Evolutionary conservation across 805 yeast genomes (phyloP).

Genomic region (Saccharomycopsis fermentans): DNA sequence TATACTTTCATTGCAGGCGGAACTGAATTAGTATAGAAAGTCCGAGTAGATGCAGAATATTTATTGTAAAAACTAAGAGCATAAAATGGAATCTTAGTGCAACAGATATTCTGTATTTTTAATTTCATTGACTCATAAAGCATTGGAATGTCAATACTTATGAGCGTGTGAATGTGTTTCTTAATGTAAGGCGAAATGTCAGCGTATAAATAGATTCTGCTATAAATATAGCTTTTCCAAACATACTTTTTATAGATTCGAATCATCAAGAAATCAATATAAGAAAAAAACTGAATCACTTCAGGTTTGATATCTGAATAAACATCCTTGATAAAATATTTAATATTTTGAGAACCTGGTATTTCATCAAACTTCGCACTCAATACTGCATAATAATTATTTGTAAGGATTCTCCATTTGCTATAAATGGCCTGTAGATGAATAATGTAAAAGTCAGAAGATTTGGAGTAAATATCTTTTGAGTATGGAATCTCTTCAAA

Average conservation of each 20-base stretch:
- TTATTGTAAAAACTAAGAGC: neutral
- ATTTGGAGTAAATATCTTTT: neutral
- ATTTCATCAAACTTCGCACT: neutral
- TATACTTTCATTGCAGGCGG: neutral
- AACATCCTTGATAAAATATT: neutral
- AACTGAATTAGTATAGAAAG: neutral
- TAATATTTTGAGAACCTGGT: neutral
- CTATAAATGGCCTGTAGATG: neutral
- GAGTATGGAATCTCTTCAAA: neutral
- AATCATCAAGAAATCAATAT: neutral
- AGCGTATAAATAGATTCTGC: conserved; percentile 2
- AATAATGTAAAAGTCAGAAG: neutral
- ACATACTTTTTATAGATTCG: neutral
- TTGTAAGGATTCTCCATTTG: neutral
- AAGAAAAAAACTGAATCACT: neutral
- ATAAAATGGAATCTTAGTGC: neutral
- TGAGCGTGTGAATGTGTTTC: neutral
- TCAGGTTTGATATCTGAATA: neutral
- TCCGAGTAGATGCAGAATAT: neutral
- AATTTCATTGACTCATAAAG: neutral
- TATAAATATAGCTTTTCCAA: conserved; percentile 3
- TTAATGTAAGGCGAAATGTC: conserved; percentile 2
- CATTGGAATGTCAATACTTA: conserved; percentile 2
- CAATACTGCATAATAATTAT: neutral
- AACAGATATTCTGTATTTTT: neutral